These are phyloP conservation scores for Camellia oleifera DNA, from an alignment of 179 eudicot species.

Conservation along the genomic window DNA sequence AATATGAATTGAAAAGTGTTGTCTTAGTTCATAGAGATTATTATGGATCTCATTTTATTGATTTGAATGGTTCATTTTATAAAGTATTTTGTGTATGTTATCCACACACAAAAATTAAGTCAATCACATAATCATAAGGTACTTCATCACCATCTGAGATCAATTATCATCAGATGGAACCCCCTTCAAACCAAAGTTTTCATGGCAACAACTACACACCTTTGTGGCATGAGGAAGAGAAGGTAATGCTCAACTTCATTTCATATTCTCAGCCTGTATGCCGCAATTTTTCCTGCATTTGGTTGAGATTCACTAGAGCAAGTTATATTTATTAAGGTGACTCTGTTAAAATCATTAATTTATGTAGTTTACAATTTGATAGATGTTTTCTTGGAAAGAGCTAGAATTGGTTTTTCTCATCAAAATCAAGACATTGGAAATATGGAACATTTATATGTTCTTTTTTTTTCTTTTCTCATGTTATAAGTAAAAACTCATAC, in stretches of 20 bases:
- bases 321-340: not conserved
- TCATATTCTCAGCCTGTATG: not conserved
- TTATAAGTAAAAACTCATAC: too few relatives aligned
- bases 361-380: not conserved
- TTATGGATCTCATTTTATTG: too few relatives aligned
- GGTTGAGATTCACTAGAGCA: not conserved
- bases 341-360: not conserved
- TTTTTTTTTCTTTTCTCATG: not conserved
- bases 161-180: slow-evolving; percentile 55
- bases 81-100: too few relatives aligned
- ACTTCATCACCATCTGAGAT: slow-evolving; percentile 42
- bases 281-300: not conserved
- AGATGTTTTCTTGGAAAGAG: not conserved
- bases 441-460: not conserved
- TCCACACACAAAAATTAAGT: too few relatives aligned
- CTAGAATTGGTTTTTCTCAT: not conserved
- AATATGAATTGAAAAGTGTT: too few relatives aligned
- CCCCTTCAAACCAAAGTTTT: slow-evolving; percentile 89
- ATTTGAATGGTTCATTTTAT: too few relatives aligned
- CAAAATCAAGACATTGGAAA: not conserved
- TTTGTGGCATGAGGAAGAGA: slow-evolving; percentile 57
- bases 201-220: slow-evolving; percentile 34
- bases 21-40: too few relatives aligned
- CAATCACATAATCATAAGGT: slow-evolving; percentile 11
- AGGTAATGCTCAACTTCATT: slow-evolving; percentile 36